phyloP scores from a whole-genome alignment of 441 rosid species.

The Croton laevigatus region DNA sequence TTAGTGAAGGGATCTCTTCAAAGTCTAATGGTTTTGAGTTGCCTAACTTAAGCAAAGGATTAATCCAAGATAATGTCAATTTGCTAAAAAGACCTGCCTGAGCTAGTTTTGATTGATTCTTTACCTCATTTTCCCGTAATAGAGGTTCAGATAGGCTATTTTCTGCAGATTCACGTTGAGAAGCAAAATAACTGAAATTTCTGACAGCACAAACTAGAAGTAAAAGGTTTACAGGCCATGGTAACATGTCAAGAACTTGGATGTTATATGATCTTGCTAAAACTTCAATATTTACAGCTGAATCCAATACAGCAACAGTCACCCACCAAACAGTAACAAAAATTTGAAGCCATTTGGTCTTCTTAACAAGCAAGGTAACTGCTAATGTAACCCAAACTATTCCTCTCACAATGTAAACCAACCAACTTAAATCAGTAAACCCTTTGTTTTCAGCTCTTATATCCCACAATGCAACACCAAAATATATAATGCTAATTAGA shows the following conservation, averaged over 20 bases:
- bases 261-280: slow-evolving; percentile 35
- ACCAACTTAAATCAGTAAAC: slow-evolving; percentile 27
- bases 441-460: slow-evolving; percentile 22
- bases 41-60: slow-evolving; percentile 63
- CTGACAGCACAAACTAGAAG: slow-evolving; percentile 52
- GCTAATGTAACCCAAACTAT: slow-evolving; percentile 57
- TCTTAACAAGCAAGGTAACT: slow-evolving; percentile 49
- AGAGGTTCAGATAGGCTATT: slow-evolving; percentile 49
- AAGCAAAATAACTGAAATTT: slow-evolving; percentile 15
- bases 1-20: slow-evolving; percentile 64
- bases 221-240: slow-evolving; percentile 49
- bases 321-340: slow-evolving; percentile 62
- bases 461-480: slow-evolving; percentile 41
- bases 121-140: slow-evolving; percentile 29
- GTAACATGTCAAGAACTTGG: slow-evolving; percentile 33
- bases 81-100: slow-evolving; percentile 51
- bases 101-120: slow-evolving; percentile 32
- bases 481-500: slow-evolving; percentile 39
- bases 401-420: slow-evolving; percentile 47
- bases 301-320: slow-evolving; percentile 41
- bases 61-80: slow-evolving; percentile 76
- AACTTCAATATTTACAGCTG: slow-evolving; percentile 42
- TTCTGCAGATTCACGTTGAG: slow-evolving; percentile 22
- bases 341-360: slow-evolving; percentile 37
- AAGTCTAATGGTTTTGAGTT: slow-evolving; percentile 53